Evolutionary conservation across 345 rosid genomes (phyloP), one percentile per base, ranked within the genome.

Genomic region (Eucalyptus pauciflora): DNA sequence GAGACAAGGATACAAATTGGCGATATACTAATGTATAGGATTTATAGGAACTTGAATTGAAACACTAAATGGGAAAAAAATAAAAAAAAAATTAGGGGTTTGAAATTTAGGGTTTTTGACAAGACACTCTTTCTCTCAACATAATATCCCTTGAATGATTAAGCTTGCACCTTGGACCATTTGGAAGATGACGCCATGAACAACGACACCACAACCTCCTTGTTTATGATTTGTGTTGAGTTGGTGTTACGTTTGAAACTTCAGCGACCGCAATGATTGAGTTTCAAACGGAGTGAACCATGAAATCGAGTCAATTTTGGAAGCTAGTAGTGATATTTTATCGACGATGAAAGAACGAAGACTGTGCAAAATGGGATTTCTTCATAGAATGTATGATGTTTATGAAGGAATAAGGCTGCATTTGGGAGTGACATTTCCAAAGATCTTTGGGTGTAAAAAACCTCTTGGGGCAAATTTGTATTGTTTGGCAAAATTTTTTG

Each of bases 341-440:
- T 64, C 0, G 10, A 64, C 1, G 1, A 64, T 0, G 17, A 64
- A 64, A 64, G 17, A n/a, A 1, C 2, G 1, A n/a, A 62, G 29
- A 62, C 7, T 62, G 8, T 62, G 69, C 69, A 60, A 60, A 60
- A 60, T 13, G 15, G 20, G 18, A n/a, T 64, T 64, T 64, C 76
- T 64, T 64, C 20, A 15, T n/a, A 64, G 76, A 64, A 64, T n/a
- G 71, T n/a, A 64, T n/a, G 37, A n/a, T 64, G 15, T n/a, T 64
- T 15, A 4, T 14, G 37, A 29, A 64, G 16, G 20, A n/a, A 52
- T 52, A 7, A 52, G 58, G 25, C 24, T 52, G 25, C 0, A 1
- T 52, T 18, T 52, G 58, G 10, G 4, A 52, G 10, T 52, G 58
- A 52, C 10, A 52, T 52, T 52, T 52, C 58, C 4, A 52, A 7